Base-by-base conservation (phyloP, 2,329 filamentous ascomycete species). In the Penicillium janthinellum region DNA sequence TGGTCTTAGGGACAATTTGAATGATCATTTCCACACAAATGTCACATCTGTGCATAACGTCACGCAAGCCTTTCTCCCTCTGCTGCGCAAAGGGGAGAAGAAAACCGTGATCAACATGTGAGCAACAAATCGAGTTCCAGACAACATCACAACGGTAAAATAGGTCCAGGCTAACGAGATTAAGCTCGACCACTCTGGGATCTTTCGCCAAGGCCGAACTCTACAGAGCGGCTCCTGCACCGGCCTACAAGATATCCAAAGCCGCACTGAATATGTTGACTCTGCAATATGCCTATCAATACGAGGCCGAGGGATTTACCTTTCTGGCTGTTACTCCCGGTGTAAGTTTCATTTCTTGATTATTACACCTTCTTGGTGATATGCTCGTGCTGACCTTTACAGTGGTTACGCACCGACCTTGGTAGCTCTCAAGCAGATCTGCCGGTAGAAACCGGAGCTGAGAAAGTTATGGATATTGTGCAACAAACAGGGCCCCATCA, bases 181-280 rank as follows among this genome's bases (percentile, higher is more conserved):
- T 20, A 42, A 80, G 78, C 44, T 77, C 78, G 3, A 75, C 77
- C 1, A 78, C 75, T 0, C 47, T 82, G 3, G 80, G 78, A 31
- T 82, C 80, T 0, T 76, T 82, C 4, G 55, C 69, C 20, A 56
- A 66, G 59, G 70, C 71, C 0, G 12, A 63, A 15, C 41, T 52
- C 10, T 65, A 57, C 22, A 45, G 35, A 10, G 31, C 34, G n/a
- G n/a, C 28, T 8, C 72, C 72, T 1, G 54, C 59, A 0, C 78
- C 78, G 2, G 75, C 76, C 2, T 79, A 80, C 71, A 77, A 81
- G 63, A 75, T 83, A 61, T 76, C 79, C 5, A 84, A 83, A 63
- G 77, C 81, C 0, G 80, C 81, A 1, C 60, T 83, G 51, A 82
- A 82, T 57, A 78, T 78, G 67, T 68, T 84, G 38, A 83, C 78